These are phyloP conservation scores for Coniochaeta sp. DNA, from an alignment of 2,329 filamentous ascomycete genomes.

Conservation along the genomic window DNA sequence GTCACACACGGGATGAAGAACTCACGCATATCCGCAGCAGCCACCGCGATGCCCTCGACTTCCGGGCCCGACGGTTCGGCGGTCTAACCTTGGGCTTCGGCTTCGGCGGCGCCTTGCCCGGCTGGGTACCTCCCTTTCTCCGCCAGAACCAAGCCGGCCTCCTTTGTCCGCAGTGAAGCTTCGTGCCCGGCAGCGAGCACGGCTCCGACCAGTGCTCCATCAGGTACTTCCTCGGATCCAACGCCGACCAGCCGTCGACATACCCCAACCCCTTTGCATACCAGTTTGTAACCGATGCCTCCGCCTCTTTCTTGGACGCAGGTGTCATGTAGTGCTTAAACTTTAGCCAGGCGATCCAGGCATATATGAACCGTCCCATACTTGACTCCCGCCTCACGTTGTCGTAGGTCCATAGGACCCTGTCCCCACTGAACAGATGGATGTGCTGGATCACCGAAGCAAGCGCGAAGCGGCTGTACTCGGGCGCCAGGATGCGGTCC, in stretches of 20 bases:
- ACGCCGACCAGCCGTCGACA: neutral
- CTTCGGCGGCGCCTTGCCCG: neutral
- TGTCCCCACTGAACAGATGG: too few species aligned
- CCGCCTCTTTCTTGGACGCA: slow-evolving; percentile 1
- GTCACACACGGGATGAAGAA: neutral
- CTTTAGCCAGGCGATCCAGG: slow-evolving; percentile 10
- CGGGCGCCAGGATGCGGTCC: slow-evolving; percentile 6
- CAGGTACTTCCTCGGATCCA: neutral
- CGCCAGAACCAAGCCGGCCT: neutral
- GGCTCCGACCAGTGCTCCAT: neutral
- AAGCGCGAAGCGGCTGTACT: slow-evolving; percentile 7
- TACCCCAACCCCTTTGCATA: neutral
- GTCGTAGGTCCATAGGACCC: slow-evolving; percentile 7
- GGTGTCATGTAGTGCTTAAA: neutral
- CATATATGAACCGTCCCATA: slow-evolving; percentile 6
- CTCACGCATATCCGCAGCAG: neutral
- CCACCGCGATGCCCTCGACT: neutral
- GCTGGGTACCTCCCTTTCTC: neutral
- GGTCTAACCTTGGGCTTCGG: neutral
- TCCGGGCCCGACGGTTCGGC: neutral
- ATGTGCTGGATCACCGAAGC: slow-evolving; percentile 8
- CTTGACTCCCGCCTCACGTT: slow-evolving; percentile 1
- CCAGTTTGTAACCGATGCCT: neutral
- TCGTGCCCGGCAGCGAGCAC: neutral
- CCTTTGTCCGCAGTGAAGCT: neutral